Evolutionary conservation across 2,329 filamentous ascomycete genomes (phyloP).

Genomic region (Ceratocystis diversiconidia): DNA sequence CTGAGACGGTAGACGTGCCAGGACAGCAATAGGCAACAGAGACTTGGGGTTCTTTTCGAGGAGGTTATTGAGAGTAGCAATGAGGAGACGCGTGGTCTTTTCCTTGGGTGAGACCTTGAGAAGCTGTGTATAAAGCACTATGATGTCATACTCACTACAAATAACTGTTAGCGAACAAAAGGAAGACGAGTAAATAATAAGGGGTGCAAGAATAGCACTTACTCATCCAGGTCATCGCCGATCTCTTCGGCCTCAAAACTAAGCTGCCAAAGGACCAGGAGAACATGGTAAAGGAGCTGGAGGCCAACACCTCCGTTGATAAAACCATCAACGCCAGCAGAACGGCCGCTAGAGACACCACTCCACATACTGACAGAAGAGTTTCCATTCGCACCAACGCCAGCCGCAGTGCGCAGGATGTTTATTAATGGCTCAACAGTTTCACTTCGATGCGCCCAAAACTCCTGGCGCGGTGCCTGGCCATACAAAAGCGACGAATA

Average conservation of each 20-base stretch:
- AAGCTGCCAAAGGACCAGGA: slow-evolving; percentile 90
- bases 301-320: slow-evolving; percentile 74
- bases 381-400: slow-evolving; percentile 51
- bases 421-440: slow-evolving; percentile 70
- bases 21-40: slow-evolving; percentile 68
- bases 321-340: slow-evolving; percentile 46
- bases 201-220: slow-evolving; percentile 26
- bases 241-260: slow-evolving; percentile 75
- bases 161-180: neutral
- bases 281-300: slow-evolving; percentile 84
- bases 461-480: slow-evolving; percentile 58
- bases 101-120: slow-evolving; percentile 89
- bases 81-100: slow-evolving; percentile 83
- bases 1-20: slow-evolving; percentile 63
- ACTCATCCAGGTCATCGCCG: slow-evolving; percentile 72
- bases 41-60: slow-evolving; percentile 55
- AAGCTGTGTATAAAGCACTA: slow-evolving; percentile 83
- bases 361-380: slow-evolving; percentile 49
- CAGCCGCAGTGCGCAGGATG: slow-evolving; percentile 66
- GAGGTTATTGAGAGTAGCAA: slow-evolving; percentile 82
- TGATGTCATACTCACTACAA: slow-evolving; percentile 74
- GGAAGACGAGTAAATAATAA: neutral
- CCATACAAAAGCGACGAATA: slow-evolving; percentile 76
- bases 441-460: slow-evolving; percentile 83
- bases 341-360: slow-evolving; percentile 37